A percentile compares a stretch with the other conserved stretches of the same genome.
These are phyloP conservation scores for Ilyonectria mors-panacis DNA, from an alignment of 2,329 filamentous ascomycete species.

Conservation along the genomic window DNA sequence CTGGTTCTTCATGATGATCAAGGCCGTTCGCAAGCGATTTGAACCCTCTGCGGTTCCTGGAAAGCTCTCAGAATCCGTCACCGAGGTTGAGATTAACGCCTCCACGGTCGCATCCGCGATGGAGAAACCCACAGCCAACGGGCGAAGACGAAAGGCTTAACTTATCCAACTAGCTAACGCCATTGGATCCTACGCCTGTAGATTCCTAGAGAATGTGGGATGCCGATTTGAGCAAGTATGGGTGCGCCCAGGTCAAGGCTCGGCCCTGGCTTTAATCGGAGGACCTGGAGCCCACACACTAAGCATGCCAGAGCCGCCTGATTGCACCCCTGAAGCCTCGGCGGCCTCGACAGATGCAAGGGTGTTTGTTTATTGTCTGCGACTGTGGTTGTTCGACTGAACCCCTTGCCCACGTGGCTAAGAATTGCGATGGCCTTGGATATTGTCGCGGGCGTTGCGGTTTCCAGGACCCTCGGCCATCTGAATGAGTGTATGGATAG, in stretches of 20 bases:
- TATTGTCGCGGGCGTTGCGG: not conserved
- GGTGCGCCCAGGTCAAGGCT: no score
- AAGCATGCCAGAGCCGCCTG: not conserved
- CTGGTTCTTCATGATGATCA: conserved; percentile 92
- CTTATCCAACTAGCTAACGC: not conserved
- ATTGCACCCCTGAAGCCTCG: not conserved
- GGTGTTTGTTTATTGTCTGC: not conserved
- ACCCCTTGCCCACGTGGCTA: not conserved
- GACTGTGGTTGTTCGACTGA: no score
- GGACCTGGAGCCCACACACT: not conserved
- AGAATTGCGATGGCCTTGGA: not conserved
- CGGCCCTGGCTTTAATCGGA: not conserved
- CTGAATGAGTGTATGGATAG: conserved; percentile 9
- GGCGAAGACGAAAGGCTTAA: conserved; percentile 52
- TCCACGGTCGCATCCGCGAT: conserved; percentile 50
- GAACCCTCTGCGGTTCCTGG: conserved; percentile 60
- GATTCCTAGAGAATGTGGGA: not conserved
- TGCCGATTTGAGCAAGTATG: not conserved
- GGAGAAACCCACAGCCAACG: conserved; percentile 29
- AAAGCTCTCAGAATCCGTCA: conserved; percentile 46
- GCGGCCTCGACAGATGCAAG: not conserved
- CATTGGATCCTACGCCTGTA: not conserved
- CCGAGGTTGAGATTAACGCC: conserved; percentile 49
- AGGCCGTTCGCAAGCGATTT: conserved; percentile 83
- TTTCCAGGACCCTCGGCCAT: not conserved